Evolutionary conservation across 805 yeast species (phyloP).

Genomic region (Metschnikowia borealis): DNA sequence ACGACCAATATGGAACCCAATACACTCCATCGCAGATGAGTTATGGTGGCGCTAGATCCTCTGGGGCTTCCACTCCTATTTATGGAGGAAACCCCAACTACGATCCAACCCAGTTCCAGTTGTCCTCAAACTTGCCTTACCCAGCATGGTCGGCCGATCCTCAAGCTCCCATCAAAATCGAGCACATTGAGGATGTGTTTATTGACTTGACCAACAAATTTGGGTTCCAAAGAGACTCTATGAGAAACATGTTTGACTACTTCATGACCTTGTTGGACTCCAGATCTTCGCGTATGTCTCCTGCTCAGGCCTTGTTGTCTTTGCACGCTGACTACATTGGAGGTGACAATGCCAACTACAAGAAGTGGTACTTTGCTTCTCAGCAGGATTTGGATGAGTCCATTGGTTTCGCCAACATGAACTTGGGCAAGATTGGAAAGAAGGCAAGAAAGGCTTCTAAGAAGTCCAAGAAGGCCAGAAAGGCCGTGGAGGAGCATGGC

Average conservation of each 20-base stretch:
- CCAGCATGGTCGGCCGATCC: conserved; percentile 99
- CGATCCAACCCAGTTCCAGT: conserved; percentile 60
- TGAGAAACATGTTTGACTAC: conserved; percentile 88
- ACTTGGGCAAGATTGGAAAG: conserved; percentile 67
- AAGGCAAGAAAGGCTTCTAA: conserved; percentile 79
- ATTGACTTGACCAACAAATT: conserved; percentile 78
- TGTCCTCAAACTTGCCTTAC: conserved; percentile 86
- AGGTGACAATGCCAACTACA: conserved; percentile 81
- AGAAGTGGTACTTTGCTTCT: conserved; percentile 86
- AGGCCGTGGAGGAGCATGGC: conserved; percentile 64
- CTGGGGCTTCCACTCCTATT: conserved; percentile 93
- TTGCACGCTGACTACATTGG: conserved; percentile 87
- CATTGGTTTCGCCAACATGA: conserved; percentile 79
- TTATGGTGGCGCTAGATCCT: conserved; percentile 75
- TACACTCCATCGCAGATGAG: conserved; percentile 85
- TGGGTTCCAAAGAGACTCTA: conserved; percentile 89
- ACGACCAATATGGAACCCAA: conserved; percentile 65
- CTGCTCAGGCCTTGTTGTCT: conserved; percentile 78
- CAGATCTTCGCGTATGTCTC: conserved; percentile 83
- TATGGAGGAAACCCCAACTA: conserved; percentile 59
- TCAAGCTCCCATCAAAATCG: conserved; percentile 75
- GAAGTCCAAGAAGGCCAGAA: conserved; percentile 72
- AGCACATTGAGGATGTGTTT: conserved; percentile 82
- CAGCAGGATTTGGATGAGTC: conserved; percentile 83
- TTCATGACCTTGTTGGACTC: conserved; percentile 82